Evolutionary conservation across 1,284 basidiomycete species (phyloP).

Genomic region (Trichosporon sp.): DNA sequence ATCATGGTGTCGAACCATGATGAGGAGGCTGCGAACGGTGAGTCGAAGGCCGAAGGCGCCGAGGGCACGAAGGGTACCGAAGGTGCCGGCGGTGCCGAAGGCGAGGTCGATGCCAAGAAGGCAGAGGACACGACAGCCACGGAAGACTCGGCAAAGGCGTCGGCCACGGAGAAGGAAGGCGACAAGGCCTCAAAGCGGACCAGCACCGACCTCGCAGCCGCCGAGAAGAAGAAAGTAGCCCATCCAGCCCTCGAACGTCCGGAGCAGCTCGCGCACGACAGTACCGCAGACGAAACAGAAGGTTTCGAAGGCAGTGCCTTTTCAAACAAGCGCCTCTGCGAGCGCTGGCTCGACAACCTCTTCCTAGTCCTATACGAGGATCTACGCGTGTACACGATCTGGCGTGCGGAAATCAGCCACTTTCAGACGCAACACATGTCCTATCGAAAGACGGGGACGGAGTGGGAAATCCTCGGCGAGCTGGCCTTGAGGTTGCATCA

Average conservation of each 20-base stretch:
- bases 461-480: constrained; percentile 99
- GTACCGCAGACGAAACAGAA: constrained; percentile 45
- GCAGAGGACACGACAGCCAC: constrained; percentile 14
- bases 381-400: constrained; percentile 98
- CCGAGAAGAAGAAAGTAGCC: constrained; percentile 10
- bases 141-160: not conserved
- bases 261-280: constrained; percentile 36
- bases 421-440: constrained; percentile 95
- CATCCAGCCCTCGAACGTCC: constrained; percentile 47
- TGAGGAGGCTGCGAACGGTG: constrained; percentile 37
- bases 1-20: constrained; percentile 81
- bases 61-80: constrained; percentile 31
- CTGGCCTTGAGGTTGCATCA: constrained; percentile 86
- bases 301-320: constrained; percentile 68
- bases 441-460: constrained; percentile 90
- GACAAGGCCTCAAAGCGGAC: too few species aligned
- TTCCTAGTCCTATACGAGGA: constrained; percentile 99
- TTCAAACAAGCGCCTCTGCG: constrained; percentile 92
- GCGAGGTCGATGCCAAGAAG: constrained; percentile 9
- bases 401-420: constrained; percentile 96
- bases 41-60: constrained; percentile 33
- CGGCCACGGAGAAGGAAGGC: constrained; percentile 7
- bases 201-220: too few species aligned
- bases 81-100: constrained; percentile 42
- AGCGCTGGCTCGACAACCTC: constrained; percentile 92